These are phyloP conservation scores for Hyaloperonospora arabidopsidis DNA, from an alignment of 352 stramenopile genomes.

Conservation along the genomic window DNA sequence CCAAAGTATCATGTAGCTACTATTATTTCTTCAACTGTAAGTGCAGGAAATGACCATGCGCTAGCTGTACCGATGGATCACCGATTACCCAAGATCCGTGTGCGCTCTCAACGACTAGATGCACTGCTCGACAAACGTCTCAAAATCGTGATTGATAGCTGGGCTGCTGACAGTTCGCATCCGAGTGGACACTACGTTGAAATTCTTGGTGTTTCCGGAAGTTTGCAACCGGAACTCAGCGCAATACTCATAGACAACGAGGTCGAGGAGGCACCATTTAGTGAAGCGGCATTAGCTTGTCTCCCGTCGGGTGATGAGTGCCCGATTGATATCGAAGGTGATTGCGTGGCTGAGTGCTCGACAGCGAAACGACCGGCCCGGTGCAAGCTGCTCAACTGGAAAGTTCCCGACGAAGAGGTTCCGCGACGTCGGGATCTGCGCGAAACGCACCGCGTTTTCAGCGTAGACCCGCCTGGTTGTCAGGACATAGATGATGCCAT, in stretches of 20 bases:
- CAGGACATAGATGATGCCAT: conserved; percentile 90
- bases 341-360: conserved; percentile 60
- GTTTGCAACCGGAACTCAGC: conserved; percentile 69
- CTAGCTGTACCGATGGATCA: conserved; percentile 77
- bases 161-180: conserved; percentile 69
- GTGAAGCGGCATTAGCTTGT: conserved; percentile 75
- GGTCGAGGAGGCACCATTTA: conserved; percentile 79
- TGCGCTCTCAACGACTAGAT: conserved; percentile 74
- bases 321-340: conserved; percentile 49
- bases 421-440: conserved; percentile 58
- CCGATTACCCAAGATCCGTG: conserved; percentile 70
- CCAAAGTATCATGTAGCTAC: conserved; percentile 61
- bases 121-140: conserved; percentile 67
- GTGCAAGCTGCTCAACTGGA: conserved; percentile 61
- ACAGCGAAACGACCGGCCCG: conserved; percentile 57
- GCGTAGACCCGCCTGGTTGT: conserved; percentile 82
- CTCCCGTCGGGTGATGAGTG: conserved; percentile 51
- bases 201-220: conserved; percentile 51
- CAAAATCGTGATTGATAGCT: conserved; percentile 79
- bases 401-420: conserved; percentile 46
- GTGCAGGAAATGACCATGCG: conserved; percentile 51
- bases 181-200: conserved; percentile 75
- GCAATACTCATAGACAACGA: conserved; percentile 79
- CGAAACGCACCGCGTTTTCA: conserved; percentile 71
- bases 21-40: conserved; percentile 57